These are phyloP conservation scores for Pleurotus salmoneostramineus DNA, from an alignment of 768 basidiomycete genomes.

Conservation along the genomic window DNA sequence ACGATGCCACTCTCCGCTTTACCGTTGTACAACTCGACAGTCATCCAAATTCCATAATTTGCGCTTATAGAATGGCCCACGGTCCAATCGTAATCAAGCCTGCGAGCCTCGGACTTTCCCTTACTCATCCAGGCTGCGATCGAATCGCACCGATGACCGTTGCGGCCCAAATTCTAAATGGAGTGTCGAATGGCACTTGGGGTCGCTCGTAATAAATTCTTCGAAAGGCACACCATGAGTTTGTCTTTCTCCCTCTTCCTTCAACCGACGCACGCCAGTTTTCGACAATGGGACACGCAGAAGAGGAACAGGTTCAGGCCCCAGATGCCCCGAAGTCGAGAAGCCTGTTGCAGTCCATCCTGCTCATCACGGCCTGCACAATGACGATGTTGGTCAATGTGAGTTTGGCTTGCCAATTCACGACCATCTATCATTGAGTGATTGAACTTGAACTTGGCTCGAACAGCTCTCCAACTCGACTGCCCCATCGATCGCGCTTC, in stretches of 20 bases:
- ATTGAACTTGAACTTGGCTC: neutral
- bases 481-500: slow-evolving; percentile 7
- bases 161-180: neutral
- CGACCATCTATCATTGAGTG: too few species aligned
- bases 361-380: slow-evolving; percentile 21
- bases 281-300: neutral
- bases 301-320: neutral
- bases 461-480: slow-evolving; percentile 5
- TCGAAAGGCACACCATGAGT: neutral
- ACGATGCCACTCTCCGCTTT: too few species aligned
- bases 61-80: too few species aligned
- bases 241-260: neutral
- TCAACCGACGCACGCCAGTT: neutral
- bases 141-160: neutral
- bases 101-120: neutral
- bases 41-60: too few species aligned
- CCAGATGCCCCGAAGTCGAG: neutral
- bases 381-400: slow-evolving; percentile 23
- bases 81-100: too few species aligned
- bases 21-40: too few species aligned
- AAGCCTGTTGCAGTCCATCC: slow-evolving; percentile 16
- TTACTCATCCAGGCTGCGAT: neutral
- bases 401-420: neutral
- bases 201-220: neutral
- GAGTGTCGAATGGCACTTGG: neutral